Base-by-base conservation (phyloP, 352 stramenopile genomes). In the Globisporangium recalcitrans region DNA sequence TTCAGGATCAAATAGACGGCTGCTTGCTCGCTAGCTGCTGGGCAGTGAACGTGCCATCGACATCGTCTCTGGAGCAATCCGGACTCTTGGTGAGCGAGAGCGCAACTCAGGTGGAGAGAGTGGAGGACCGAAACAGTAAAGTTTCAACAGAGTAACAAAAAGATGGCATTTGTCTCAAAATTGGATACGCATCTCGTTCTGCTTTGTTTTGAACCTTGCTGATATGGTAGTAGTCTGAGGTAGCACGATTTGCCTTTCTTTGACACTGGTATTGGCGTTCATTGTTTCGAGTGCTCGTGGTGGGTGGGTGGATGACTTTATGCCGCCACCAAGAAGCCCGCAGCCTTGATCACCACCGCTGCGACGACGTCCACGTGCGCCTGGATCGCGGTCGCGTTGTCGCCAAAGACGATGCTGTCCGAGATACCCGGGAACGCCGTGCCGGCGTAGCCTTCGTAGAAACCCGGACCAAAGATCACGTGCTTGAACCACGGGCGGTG, bases 401-500 rank as follows among this genome's bases (percentile, higher is more conserved):
- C 78, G 1, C 71, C 52, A 57, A 88, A 86, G 9, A 62, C 65
- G 42, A 86, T 74, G 19, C 56, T 65, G 44, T 88, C 78, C 1
- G 67, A 63, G 27, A 88, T 69, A 42, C 78, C 76, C 0, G 78
- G 78, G 54, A 86, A 85, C 1, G 72, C 74, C 10, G 74, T 75
- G 48, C 74, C 78, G 16, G 63, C 61, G 53, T 83, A 83, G 58
- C 74, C 76, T n/a, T 86, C 72, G 61, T 78, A 86, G 51, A 83
- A 85, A 0, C 76, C 76, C 0, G 76, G 74, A 0, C 76, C 76
- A 14, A 88, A 86, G 54, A 88, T 73, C 36, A 85, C 76, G 57
- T 85, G 76, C 52, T 81, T 80, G 71, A 75, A 88, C 76, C 76
- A 88, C 26, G 48, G 46, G 5, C 75, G 76, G 48, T 88, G 78